Conservation (phyloP, 2,329 filamentous ascomycete species). For the Amauroascus verrucosus region DNA sequence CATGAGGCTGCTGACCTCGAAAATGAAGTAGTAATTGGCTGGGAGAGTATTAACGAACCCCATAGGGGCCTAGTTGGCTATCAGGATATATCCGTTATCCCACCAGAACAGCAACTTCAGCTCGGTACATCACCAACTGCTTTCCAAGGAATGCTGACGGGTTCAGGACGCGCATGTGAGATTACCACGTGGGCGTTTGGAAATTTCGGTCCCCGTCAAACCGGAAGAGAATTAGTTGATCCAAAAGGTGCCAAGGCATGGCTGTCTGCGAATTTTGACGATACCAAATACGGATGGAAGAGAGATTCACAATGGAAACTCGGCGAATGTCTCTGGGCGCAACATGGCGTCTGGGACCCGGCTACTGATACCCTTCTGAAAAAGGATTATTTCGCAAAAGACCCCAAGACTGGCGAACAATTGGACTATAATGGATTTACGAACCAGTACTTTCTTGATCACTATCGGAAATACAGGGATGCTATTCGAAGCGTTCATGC, state of each 20-base stretch:
- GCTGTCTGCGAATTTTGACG: conserved; percentile 73
- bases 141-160: conserved; percentile 86
- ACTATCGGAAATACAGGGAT: conserved; percentile 66
- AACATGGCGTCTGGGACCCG: conserved; percentile 91
- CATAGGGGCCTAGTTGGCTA: conserved; percentile 79
- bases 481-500: conserved; percentile 66
- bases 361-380: conserved; percentile 62
- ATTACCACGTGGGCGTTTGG: conserved; percentile 91
- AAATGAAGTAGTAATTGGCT: conserved; percentile 79
- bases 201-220: conserved; percentile 81
- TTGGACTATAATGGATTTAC: conserved; percentile 80
- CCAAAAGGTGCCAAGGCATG: conserved; percentile 77
- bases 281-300: conserved; percentile 81
- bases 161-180: conserved; percentile 83
- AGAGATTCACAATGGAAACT: conserved; percentile 80
- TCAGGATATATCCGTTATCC: conserved; percentile 69
- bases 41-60: conserved; percentile 94
- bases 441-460: conserved; percentile 81
- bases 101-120: conserved; percentile 77
- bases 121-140: conserved; percentile 89
- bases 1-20: conserved; percentile 83
- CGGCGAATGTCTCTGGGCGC: conserved; percentile 93
- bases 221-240: conserved; percentile 71
- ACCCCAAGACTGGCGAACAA: conserved; percentile 60
- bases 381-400: conserved; percentile 79